Percentiles rank a stretch among this genome's conserved stretches.
These are phyloP conservation scores for Cichorium intybus DNA, from an alignment of 140 eudicot species.

Conservation along the genomic window DNA sequence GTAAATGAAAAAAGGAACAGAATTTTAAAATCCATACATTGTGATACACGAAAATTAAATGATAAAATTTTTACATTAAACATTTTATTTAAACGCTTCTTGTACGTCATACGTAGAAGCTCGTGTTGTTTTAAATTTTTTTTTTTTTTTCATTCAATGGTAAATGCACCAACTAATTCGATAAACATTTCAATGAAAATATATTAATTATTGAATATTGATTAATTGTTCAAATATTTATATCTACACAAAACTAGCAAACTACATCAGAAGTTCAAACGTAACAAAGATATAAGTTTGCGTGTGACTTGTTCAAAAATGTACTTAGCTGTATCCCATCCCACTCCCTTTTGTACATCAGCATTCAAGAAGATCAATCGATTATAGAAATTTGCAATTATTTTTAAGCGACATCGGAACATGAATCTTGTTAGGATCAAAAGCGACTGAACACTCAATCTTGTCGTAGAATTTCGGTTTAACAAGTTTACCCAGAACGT, in stretches of 20 bases:
- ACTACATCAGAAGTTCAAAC: background rate
- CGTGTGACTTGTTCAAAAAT: background rate
- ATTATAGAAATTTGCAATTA: conserved; percentile 48
- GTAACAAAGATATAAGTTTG: background rate
- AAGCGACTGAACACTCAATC: conserved; percentile 54
- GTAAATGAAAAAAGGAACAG: background rate
- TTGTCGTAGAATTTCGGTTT: conserved; percentile 65
- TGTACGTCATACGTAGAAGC: background rate
- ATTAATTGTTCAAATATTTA: background rate
- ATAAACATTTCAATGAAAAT: background rate
- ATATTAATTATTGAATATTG: background rate
- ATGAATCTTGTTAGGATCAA: conserved; percentile 51
- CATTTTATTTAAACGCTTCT: background rate
- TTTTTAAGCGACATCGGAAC: conserved; percentile 50
- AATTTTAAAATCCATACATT: background rate
- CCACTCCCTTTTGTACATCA: background rate
- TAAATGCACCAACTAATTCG: background rate
- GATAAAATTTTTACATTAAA: too few relatives aligned
- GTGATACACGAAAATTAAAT: background rate
- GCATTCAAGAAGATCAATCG: background rate
- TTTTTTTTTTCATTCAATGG: background rate
- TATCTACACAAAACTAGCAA: background rate
- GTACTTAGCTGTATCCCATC: conserved; percentile 27
- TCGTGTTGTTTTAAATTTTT: background rate
- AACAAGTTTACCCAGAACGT: conserved; percentile 84